These are phyloP conservation scores for Castanopsis chinensis DNA, from an alignment of 306 rosid genomes.

Conservation along the genomic window DNA sequence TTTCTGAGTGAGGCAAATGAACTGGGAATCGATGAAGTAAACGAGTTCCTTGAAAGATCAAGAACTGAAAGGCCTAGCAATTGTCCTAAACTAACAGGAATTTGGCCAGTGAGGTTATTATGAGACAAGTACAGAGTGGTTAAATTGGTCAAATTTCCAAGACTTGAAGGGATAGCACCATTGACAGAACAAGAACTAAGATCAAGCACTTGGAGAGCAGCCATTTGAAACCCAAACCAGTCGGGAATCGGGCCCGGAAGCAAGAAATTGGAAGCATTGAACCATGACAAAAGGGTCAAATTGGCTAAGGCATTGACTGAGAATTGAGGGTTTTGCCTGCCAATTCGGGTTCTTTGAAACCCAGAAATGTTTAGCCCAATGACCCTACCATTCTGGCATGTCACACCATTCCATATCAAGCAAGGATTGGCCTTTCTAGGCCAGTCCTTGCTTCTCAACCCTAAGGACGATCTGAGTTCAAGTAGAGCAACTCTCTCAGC, in stretches of 20 bases:
- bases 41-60: slow-evolving; percentile 63
- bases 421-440: slow-evolving; percentile 85
- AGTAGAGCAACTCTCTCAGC: slow-evolving; percentile 56
- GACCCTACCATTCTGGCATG: slow-evolving; percentile 72
- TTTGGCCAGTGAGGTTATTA: slow-evolving; percentile 60
- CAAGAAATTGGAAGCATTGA: slow-evolving; percentile 79
- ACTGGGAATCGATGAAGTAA: slow-evolving; percentile 53
- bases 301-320: slow-evolving; percentile 65
- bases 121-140: slow-evolving; percentile 58
- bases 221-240: slow-evolving; percentile 58
- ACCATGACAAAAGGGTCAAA: slow-evolving; percentile 56
- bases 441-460: slow-evolving; percentile 83
- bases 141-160: slow-evolving; percentile 71
- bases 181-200: slow-evolving; percentile 69
- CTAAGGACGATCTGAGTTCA: slow-evolving; percentile 74
- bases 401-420: slow-evolving; percentile 57
- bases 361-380: slow-evolving; percentile 79
- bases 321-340: slow-evolving; percentile 71
- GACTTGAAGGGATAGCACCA: slow-evolving; percentile 58
- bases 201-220: slow-evolving; percentile 63
- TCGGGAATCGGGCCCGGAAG: slow-evolving; percentile 77
- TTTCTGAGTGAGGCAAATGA: slow-evolving; percentile 50
- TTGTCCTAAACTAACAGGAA: slow-evolving; percentile 65
- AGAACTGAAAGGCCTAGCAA: slow-evolving; percentile 54
- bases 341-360: slow-evolving; percentile 72